Percentiles rank a stretch among this genome's conserved stretches.
These are phyloP conservation scores for Ascochyta viciae-villosae DNA, from an alignment of 2,329 filamentous ascomycete genomes.

Conservation along the genomic window DNA sequence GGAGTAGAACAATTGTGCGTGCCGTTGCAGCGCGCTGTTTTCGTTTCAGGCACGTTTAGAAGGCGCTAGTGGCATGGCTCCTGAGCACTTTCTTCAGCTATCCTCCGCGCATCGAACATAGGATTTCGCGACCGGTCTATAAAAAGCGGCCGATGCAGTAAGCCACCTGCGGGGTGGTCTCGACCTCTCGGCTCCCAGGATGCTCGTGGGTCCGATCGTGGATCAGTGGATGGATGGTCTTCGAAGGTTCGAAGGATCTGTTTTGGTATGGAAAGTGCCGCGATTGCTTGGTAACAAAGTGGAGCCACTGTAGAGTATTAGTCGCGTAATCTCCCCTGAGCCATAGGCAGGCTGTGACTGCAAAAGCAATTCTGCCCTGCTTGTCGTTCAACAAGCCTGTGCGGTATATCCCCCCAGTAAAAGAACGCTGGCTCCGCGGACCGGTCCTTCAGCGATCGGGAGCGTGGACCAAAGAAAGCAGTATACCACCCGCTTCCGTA, in stretches of 20 bases:
- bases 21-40: conserved; percentile 18
- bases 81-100: neutral
- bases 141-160: neutral
- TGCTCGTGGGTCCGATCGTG: neutral
- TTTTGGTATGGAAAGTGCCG: conserved; percentile 11
- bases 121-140: neutral
- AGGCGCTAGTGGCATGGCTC: conserved; percentile 10
- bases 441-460: neutral
- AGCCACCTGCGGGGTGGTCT: neutral
- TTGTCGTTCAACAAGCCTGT: neutral
- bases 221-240: neutral
- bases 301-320: conserved; percentile 12
- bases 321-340: neutral
- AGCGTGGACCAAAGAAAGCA: neutral
- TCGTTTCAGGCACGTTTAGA: conserved; percentile 16
- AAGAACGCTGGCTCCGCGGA: neutral
- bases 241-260: conserved; percentile 6
- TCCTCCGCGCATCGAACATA: neutral
- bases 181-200: neutral
- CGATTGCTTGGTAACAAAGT: conserved; percentile 14
- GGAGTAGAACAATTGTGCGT: neutral
- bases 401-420: neutral
- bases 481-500: neutral
- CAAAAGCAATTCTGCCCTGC: neutral
- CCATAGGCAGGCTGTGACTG: neutral